Conservation (phyloP, 2,329 filamentous ascomycete genomes). For the Ophiostoma pallidulum region DNA sequence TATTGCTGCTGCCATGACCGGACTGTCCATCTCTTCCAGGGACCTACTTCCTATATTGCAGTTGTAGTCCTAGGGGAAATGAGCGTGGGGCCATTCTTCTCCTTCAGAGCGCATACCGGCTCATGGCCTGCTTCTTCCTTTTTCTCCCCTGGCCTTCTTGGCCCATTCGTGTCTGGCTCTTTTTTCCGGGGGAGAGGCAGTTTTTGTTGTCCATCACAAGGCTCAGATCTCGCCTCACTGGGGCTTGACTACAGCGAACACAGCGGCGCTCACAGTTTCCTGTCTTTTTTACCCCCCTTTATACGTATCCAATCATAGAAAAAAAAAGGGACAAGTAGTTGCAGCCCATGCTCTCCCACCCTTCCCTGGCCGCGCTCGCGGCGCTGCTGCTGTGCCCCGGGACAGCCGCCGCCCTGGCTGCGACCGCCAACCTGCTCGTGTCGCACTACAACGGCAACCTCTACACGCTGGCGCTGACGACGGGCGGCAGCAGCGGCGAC, state of each 20-base stretch:
- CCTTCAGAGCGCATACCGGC: too few species aligned
- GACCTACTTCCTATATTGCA: too few species aligned
- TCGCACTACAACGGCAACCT: slow-evolving; percentile 33
- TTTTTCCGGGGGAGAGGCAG: too few species aligned
- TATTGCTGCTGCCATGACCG: too few species aligned
- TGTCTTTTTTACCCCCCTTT: neutral
- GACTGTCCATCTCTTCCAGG: too few species aligned
- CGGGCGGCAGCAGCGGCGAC: slow-evolving; percentile 17
- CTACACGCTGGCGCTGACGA: slow-evolving; percentile 26
- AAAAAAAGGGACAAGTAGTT: neutral
- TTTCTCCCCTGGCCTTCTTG: too few species aligned
- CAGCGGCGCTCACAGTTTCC: too few species aligned
- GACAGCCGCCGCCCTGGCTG: slow-evolving; percentile 10
- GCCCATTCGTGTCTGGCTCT: too few species aligned
- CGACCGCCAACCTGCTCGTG: slow-evolving; percentile 24
- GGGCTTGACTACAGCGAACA: neutral
- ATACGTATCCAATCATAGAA: neutral
- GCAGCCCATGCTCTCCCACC: slow-evolving; percentile 13
- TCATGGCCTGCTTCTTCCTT: too few species aligned
- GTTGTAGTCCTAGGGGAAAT: too few species aligned
- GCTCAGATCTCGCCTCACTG: neutral
- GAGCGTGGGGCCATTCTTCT: too few species aligned
- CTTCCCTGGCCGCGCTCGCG: slow-evolving; percentile 12
- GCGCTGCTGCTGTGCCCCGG: slow-evolving; percentile 14
- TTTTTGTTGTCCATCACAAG: too few species aligned